Evolutionary conservation across 2,329 filamentous ascomycete species (phyloP).

Genomic region (Phialemonium atrogriseum): DNA sequence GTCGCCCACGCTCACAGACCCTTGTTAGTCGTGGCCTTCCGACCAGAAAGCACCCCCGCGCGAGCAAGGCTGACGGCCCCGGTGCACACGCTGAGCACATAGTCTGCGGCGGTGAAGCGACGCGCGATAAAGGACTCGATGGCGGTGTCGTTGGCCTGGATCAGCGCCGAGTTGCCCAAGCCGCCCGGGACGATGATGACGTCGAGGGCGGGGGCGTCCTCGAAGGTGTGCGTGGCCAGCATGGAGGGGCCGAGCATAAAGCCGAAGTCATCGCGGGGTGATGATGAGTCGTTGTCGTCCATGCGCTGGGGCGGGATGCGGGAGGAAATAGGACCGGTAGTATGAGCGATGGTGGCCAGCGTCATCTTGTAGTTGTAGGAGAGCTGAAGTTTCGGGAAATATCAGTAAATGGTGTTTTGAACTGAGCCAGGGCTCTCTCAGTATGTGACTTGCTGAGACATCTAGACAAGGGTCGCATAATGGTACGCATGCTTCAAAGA

Average conservation of each 20-base stretch:
- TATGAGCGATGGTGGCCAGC: not conserved
- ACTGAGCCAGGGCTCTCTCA: not conserved
- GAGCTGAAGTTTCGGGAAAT: not conserved
- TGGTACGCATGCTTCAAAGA: not conserved
- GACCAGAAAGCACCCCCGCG: not conserved
- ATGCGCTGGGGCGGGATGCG: not conserved
- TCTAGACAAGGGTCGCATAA: too few relatives aligned
- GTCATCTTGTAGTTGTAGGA: not conserved
- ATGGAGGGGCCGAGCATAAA: not conserved
- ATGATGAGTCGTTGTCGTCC: not conserved
- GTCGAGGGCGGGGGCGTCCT: slow-evolving; percentile 1
- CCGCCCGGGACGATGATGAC: slow-evolving; percentile 22
- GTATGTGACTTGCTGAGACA: too few relatives aligned
- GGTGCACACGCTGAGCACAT: not conserved
- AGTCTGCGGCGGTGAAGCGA: not conserved
- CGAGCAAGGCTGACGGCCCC: not conserved
- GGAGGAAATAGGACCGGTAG: not conserved
- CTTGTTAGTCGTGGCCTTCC: slow-evolving; percentile 1
- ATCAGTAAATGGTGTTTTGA: not conserved
- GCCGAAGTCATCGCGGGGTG: not conserved
- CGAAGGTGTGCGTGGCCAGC: not conserved
- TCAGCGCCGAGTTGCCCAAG: slow-evolving; percentile 19
- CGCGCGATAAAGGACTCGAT: slow-evolving; percentile 25
- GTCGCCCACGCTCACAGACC: not conserved
- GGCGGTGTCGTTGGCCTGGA: slow-evolving; percentile 26